These are phyloP conservation scores for Pythium utonaiense DNA, from an alignment of 352 stramenopile species.

Conservation along the genomic window DNA sequence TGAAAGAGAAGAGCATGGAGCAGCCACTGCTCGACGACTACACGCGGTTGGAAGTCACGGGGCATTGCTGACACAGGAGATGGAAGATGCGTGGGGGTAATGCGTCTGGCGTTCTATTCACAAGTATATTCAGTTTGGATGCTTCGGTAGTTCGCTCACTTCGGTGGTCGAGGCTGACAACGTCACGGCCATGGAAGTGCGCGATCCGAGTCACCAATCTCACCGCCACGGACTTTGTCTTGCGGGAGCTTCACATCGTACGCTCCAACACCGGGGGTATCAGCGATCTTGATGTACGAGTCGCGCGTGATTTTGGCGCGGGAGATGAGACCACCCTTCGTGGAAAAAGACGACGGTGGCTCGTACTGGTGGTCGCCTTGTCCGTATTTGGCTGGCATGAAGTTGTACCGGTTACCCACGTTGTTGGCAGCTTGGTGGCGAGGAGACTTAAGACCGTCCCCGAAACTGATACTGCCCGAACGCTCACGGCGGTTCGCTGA, in stretches of 20 bases:
- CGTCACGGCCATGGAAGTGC: conserved; percentile 30
- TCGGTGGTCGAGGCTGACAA: neutral
- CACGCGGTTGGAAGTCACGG: conserved; percentile 8
- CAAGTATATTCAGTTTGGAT: conserved; percentile 16
- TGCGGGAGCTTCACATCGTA: conserved; percentile 42
- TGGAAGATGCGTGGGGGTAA: no score
- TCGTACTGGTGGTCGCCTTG: conserved; percentile 27
- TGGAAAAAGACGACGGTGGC: conserved; percentile 39
- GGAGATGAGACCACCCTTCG: conserved; percentile 35
- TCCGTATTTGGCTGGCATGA: conserved; percentile 29
- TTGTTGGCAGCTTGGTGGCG: conserved; percentile 20
- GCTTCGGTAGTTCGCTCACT: neutral
- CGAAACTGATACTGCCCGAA: conserved; percentile 16
- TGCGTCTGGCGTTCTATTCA: conserved; percentile 16
- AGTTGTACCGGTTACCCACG: conserved; percentile 31
- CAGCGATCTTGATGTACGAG: conserved; percentile 37
- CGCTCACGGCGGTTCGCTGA: conserved; percentile 26
- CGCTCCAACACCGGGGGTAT: conserved; percentile 35
- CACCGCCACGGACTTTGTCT: conserved; percentile 34
- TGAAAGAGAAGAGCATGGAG: neutral
- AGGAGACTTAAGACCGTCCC: conserved; percentile 21
- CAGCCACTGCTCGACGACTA: conserved; percentile 21
- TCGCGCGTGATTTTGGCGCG: conserved; percentile 34
- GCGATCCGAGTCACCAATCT: conserved; percentile 45
- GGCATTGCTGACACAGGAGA: neutral